These are phyloP conservation scores for Cyclocybe aegerita DNA, from an alignment of 768 basidiomycete genomes.

Conservation along the genomic window DNA sequence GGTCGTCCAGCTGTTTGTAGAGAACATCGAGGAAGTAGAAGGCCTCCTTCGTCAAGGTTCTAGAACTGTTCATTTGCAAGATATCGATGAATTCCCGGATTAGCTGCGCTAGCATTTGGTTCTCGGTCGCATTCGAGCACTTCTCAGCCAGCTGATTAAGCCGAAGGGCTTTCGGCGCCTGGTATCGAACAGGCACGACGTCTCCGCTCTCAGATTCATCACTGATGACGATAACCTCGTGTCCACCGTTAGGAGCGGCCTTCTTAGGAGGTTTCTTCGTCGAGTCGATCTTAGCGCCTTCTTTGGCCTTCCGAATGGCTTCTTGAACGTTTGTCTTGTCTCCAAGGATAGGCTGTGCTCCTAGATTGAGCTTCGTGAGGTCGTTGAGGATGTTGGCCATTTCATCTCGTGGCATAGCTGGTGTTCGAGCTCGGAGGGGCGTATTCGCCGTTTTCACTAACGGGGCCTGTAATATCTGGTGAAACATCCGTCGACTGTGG, in stretches of 20 bases:
- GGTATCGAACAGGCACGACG: conserved; percentile 18
- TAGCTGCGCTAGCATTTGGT: conserved; percentile 48
- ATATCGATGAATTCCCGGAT: conserved; percentile 63
- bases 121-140: conserved; percentile 50
- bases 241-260: conserved; percentile 1
- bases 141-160: conserved; percentile 47
- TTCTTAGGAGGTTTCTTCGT: conserved; percentile 4
- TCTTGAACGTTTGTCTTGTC: conserved; percentile 50
- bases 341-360: conserved; percentile 47
- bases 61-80: conserved; percentile 64
- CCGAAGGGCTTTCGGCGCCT: conserved; percentile 49
- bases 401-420: conserved; percentile 36
- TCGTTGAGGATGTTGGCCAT: conserved; percentile 59
- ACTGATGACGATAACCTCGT: conserved; percentile 45
- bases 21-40: conserved; percentile 69
- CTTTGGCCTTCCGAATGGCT: conserved; percentile 32
- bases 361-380: conserved; percentile 58
- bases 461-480: conserved; percentile 3
- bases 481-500: neutral
- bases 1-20: conserved; percentile 69
- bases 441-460: conserved; percentile 33
- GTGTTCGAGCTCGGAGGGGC: conserved; percentile 34
- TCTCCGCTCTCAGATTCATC: conserved; percentile 36
- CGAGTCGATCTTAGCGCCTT: conserved; percentile 27
- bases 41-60: conserved; percentile 67